Percentiles rank a stretch among this genome's conserved stretches.
Conservation (phyloP, 148 eudicot genomes). For the Chenopodium quinoa region DNA sequence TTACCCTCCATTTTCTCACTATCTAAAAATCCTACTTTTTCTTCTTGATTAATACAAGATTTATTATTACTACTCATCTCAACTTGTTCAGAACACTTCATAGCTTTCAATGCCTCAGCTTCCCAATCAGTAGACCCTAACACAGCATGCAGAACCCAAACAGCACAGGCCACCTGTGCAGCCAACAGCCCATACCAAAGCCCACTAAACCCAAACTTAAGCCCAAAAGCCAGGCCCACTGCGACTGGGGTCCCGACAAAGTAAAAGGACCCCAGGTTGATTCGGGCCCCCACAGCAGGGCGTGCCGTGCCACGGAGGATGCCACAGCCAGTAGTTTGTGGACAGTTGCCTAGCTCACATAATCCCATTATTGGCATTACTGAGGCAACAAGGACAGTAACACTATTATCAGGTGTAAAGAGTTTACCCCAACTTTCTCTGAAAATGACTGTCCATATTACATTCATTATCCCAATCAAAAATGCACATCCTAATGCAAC, state of each 20-base stretch:
- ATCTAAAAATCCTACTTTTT: conserved; percentile 26
- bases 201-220: conserved; percentile 64
- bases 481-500: conserved; percentile 84
- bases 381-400: conserved; percentile 62
- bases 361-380: conserved; percentile 89
- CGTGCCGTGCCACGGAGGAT: conserved; percentile 85
- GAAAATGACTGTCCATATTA: conserved; percentile 66
- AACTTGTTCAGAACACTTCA: conserved; percentile 42
- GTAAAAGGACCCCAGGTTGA: conserved; percentile 82
- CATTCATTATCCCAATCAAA: conserved; percentile 57
- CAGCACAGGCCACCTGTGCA: conserved; percentile 75
- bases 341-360: conserved; percentile 95
- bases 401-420: conserved; percentile 62
- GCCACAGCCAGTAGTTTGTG: conserved; percentile 96
- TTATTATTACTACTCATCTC: conserved; percentile 10
- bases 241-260: conserved; percentile 89
- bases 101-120: conserved; percentile 63
- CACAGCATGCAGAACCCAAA: conserved; percentile 56
- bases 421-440: conserved; percentile 65
- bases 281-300: conserved; percentile 80
- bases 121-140: conserved; percentile 77
- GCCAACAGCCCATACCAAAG: conserved; percentile 85
- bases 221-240: conserved; percentile 67
- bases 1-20: conserved; percentile 18
- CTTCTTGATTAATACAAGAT: conserved; percentile 19